Conservation (phyloP, 345 rosid genomes). For the Boechera retrofracta region DNA sequence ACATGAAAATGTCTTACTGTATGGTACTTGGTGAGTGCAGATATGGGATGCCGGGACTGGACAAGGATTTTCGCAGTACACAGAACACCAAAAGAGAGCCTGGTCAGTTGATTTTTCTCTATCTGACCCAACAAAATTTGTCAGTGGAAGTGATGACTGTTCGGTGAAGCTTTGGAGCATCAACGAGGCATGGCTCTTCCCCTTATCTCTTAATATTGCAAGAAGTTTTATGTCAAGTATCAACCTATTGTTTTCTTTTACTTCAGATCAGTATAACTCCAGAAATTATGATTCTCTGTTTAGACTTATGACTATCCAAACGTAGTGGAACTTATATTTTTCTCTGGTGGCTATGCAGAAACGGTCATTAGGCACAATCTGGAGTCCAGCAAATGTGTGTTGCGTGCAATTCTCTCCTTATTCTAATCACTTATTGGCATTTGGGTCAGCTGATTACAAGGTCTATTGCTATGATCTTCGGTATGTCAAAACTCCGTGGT, state of each 20-base stretch:
- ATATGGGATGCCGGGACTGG: constrained; percentile 90
- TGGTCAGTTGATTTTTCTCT: constrained; percentile 97
- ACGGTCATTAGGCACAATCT: constrained; percentile 66
- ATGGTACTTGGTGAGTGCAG: constrained; percentile 56
- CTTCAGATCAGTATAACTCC: constrained; percentile 16
- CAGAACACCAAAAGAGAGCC: constrained; percentile 84
- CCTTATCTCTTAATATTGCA: constrained; percentile 11
- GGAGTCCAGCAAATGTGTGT: constrained; percentile 83
- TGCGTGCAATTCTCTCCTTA: constrained; percentile 79
- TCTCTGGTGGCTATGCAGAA: constrained; percentile 58
- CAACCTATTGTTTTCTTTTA: neutral
- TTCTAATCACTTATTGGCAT: constrained; percentile 71
- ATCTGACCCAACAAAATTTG: constrained; percentile 77
- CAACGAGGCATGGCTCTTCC: constrained; percentile 60
- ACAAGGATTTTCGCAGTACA: constrained; percentile 66
- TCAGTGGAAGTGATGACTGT: constrained; percentile 93
- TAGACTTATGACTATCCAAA: neutral
- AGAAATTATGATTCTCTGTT: constrained; percentile 9
- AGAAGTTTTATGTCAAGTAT: constrained; percentile 9
- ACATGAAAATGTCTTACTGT: constrained; percentile 33
- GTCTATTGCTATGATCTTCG: constrained; percentile 86
- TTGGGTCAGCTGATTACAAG: constrained; percentile 86
- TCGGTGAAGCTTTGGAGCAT: constrained; percentile 88
- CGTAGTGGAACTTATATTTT: constrained; percentile 20
- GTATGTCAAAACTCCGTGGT: constrained; percentile 69